phyloP scores from a whole-genome alignment of 148 eudicot genomes.

The Talinum fruticosum region DNA sequence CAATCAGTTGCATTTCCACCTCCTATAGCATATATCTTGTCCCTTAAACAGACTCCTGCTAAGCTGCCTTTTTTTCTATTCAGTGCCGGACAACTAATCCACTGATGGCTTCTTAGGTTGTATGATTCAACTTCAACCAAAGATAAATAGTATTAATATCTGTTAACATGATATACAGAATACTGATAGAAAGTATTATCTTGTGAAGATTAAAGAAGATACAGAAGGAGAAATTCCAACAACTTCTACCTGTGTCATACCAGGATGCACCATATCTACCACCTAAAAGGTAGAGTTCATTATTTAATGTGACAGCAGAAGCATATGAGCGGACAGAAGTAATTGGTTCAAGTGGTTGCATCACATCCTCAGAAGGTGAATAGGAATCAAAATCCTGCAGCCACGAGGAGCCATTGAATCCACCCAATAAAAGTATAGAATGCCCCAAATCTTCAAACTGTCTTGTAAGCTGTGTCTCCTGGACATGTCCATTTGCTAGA shows the following conservation, averaged over 20 bases:
- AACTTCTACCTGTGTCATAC: slow-evolving; percentile 58
- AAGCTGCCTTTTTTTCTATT: slow-evolving; percentile 52
- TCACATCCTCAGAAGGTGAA: slow-evolving; percentile 38
- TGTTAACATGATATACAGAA: background rate
- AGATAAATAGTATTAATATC: slow-evolving; percentile 5
- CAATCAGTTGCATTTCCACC: slow-evolving; percentile 60
- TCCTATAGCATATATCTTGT: slow-evolving; percentile 61
- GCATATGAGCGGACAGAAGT: slow-evolving; percentile 41
- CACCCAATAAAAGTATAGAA: slow-evolving; percentile 56
- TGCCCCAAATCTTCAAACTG: slow-evolving; percentile 13
- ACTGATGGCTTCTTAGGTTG: slow-evolving; percentile 38
- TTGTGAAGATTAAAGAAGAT: background rate
- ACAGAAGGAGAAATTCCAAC: background rate
- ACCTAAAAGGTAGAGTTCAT: slow-evolving; percentile 57
- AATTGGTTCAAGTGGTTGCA: slow-evolving; percentile 45
- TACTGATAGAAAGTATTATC: background rate
- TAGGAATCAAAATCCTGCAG: slow-evolving; percentile 43
- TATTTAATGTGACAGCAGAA: slow-evolving; percentile 44
- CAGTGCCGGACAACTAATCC: slow-evolving; percentile 52
- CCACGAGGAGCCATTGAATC: slow-evolving; percentile 64
- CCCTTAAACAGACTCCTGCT: slow-evolving; percentile 44
- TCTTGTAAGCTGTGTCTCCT: slow-evolving; percentile 20
- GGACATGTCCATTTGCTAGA: slow-evolving; percentile 24
- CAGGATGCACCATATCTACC: slow-evolving; percentile 49
- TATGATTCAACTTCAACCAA: slow-evolving; percentile 64